phyloP scores from a whole-genome alignment of 257 asterid genomes.

The Nicotiana noctiflora region DNA sequence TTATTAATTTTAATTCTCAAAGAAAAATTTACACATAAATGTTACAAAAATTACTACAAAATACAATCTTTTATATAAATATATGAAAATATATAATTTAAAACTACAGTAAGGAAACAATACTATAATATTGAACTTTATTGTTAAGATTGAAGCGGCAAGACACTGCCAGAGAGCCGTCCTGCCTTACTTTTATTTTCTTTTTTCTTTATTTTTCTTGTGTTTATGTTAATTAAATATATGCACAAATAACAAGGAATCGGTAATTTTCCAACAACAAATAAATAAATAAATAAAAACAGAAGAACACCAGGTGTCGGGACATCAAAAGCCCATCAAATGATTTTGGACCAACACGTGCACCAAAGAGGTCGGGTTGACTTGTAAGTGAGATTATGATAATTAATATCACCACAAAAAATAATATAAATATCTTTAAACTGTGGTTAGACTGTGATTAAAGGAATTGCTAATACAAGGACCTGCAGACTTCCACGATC shows the following conservation, averaged over 20 bases:
- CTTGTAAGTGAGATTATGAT: neutral
- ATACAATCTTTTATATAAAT: too few relatives aligned
- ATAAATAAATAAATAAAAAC: neutral
- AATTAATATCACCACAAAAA: neutral
- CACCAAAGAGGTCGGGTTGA: slow-evolving; percentile 28
- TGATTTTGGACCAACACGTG: slow-evolving; percentile 35
- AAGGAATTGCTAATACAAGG: neutral
- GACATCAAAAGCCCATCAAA: slow-evolving; percentile 5
- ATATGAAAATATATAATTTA: too few relatives aligned
- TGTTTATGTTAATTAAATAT: neutral
- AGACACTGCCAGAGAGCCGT: neutral
- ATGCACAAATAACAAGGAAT: neutral
- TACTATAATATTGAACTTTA: too few relatives aligned
- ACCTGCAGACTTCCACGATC: neutral
- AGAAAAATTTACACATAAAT: neutral
- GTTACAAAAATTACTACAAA: neutral
- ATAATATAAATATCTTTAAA: neutral
- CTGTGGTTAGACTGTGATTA: neutral
- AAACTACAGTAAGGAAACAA: too few relatives aligned
- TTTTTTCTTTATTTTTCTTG: neutral
- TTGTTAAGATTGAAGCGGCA: neutral
- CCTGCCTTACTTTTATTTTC: neutral
- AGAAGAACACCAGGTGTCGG: slow-evolving; percentile 12
- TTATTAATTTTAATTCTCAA: neutral
- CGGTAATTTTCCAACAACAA: neutral